Conservation (phyloP, 2,329 filamentous ascomycete genomes). For the Penicillium sp. region DNA sequence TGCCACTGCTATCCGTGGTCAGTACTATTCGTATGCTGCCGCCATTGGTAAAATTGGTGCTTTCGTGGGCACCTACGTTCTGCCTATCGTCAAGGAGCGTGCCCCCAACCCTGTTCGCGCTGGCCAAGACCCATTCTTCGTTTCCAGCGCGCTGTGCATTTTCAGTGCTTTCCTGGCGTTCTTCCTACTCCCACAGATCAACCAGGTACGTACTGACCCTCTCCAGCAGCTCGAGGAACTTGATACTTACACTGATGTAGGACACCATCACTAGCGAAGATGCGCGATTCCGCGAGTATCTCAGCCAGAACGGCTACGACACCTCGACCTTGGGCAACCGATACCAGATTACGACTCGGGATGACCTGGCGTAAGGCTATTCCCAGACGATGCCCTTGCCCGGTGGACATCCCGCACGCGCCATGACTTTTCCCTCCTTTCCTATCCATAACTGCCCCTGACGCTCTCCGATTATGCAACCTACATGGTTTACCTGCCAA, state of each 20-base stretch:
- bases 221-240: neutral
- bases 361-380: neutral
- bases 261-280: constrained; percentile 85
- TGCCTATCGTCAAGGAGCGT: constrained; percentile 67
- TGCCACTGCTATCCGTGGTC: constrained; percentile 82
- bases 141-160: constrained; percentile 76
- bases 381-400: neutral
- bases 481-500: constrained; percentile 10
- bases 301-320: constrained; percentile 76
- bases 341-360: constrained; percentile 3
- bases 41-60: constrained; percentile 58
- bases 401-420: neutral
- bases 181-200: constrained; percentile 73
- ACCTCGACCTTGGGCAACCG: constrained; percentile 57
- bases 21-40: constrained; percentile 62
- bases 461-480: neutral
- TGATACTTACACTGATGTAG: constrained; percentile 45
- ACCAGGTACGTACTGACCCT: constrained; percentile 45
- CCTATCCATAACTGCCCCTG: neutral
- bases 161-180: constrained; percentile 68
- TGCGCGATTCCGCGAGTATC: constrained; percentile 69
- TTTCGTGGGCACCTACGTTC: constrained; percentile 83
- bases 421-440: neutral
- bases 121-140: constrained; percentile 87
- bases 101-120: constrained; percentile 57